Percentiles rank a stretch among this genome's conserved stretches.
Conservation (phyloP, 2,329 filamentous ascomycete genomes). For the Aspergillus quadrilineatus region DNA sequence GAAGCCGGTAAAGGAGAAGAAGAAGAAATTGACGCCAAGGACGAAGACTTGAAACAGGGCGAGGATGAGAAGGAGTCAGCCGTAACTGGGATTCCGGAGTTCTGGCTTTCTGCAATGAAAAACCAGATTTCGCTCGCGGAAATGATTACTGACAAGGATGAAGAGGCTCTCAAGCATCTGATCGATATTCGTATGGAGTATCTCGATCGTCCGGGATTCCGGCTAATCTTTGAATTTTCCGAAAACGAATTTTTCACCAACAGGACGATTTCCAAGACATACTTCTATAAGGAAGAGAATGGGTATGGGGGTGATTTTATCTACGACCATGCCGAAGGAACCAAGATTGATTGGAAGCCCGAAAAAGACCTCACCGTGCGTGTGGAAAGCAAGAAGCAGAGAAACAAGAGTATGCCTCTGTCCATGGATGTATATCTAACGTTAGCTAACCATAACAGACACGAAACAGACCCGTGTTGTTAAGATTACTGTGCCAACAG, state of each 20-base stretch:
- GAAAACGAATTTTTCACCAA: conserved; percentile 97
- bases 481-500: conserved; percentile 97
- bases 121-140: conserved; percentile 96
- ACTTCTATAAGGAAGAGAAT: conserved; percentile 98
- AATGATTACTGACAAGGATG: conserved; percentile 97
- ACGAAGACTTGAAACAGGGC: conserved; percentile 54
- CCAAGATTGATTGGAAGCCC: conserved; percentile 95
- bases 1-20: conserved; percentile 81
- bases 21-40: conserved; percentile 60
- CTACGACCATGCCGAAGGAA: conserved; percentile 97
- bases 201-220: conserved; percentile 96
- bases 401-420: conserved; percentile 87
- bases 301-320: conserved; percentile 99
- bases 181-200: conserved; percentile 98
- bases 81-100: conserved; percentile 87
- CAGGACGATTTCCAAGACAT: conserved; percentile 96
- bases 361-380: conserved; percentile 91
- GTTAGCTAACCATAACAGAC: conserved; percentile 54
- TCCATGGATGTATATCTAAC: neutral
- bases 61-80: conserved; percentile 43
- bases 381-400: conserved; percentile 98
- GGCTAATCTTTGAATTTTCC: conserved; percentile 93
- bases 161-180: conserved; percentile 85
- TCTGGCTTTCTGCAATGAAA: conserved; percentile 99
- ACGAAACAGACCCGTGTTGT: conserved; percentile 99